Base-by-base conservation (phyloP, 306 rosid species). In the Sechiopsis laciniata region DNA sequence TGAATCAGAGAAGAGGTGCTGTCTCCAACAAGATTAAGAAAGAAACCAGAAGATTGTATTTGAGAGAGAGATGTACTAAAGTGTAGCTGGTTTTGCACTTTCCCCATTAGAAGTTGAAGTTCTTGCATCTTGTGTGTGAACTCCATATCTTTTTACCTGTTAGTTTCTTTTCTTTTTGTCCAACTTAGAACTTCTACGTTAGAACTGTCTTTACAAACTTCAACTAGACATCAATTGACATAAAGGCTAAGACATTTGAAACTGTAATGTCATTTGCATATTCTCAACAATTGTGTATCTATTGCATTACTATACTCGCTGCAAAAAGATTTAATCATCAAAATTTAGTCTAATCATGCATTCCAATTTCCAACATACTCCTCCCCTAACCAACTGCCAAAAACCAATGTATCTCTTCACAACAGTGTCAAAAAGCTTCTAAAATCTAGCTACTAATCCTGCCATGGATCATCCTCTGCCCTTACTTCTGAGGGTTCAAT, bases 401-500 rank as follows among this genome's bases (percentile, higher is more conserved):
- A 24, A 45, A 21, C 17, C 40, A 11, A 42, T 42, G 2, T 42
- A 8, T 42, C 24, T 19, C 4, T 16, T 51, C 21, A 51, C 37
- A 26, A 0, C 5, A 10, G 9, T 70, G 60, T 52, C 46, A 51
- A 70, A 24, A 70, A 2, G 60, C 48, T 70, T 9, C 22, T 24
- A 51, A 15, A 52, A 70, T 70, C 76, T 55, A 72, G 16, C 52
- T 17, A 13, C 55, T 85, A 90, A 73, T 90, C 88, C 67, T 83
- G 90, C 99, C 99, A 95, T 24, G 99, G 99, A 74, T 91, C 99
- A 54, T 54, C 78, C 79, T 89, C 99, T 3, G 89, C 37, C 78
- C 91, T 89, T 76, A 94, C 97, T 83, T 94, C 97, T 8, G 95
- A 91, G 54, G 99, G 85, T 72, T 95, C 99, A 67, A 84, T 77